Evolutionary conservation across 2,329 filamentous ascomycete genomes (phyloP), one percentile per base, ranked within the genome.

Genomic region (Colletotrichum sp.): DNA sequence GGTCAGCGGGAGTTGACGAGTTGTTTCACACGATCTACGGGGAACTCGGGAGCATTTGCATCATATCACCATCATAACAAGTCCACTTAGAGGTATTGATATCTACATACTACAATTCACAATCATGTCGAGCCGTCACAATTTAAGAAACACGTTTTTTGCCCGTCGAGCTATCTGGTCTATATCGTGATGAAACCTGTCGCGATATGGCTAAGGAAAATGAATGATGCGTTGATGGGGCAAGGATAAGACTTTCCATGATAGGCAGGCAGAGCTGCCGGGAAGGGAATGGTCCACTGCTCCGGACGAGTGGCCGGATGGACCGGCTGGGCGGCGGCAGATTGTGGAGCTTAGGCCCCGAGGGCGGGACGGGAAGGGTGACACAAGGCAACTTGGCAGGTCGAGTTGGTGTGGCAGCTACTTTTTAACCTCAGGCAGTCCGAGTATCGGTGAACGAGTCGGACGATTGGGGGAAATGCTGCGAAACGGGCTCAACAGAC

Each of bases 261-360:
- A 67, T 48, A 66, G 52, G 72, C 15, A 66, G 52, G 44, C 68
- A 64, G 57, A 44, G 34, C 22, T 57, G 32, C 66, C 65, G 59
- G 57, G 36, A 63, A 66, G 61, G 36, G 36, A 67, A 67, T n/a
- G 52, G 30, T n/a, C 69, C 69, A 68, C 39, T 48, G n/a, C 25
- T 57, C 55, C 63, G 73, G 25, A 6, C 15, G 39, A 36, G 59
- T 34, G 22, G n/a, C 25, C 63, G 63, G 63, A 59, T 72, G 27
- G 32, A 68, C 55, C 73, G 63, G 63, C 30, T 60, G n/a, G 55
- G 69, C 68, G 61, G 59, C 52, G 60, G 68, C 52, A 61, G 30
- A 68, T 72, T 52, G 55, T 64, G 69, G 68, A 71, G 57, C 70
- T 65, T 63, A 39, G 63, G 48, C 69, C 39, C 69, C 61, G 68